Evolutionary conservation across 306 rosid species (phyloP).

Genomic region (Rosa multiflora): DNA sequence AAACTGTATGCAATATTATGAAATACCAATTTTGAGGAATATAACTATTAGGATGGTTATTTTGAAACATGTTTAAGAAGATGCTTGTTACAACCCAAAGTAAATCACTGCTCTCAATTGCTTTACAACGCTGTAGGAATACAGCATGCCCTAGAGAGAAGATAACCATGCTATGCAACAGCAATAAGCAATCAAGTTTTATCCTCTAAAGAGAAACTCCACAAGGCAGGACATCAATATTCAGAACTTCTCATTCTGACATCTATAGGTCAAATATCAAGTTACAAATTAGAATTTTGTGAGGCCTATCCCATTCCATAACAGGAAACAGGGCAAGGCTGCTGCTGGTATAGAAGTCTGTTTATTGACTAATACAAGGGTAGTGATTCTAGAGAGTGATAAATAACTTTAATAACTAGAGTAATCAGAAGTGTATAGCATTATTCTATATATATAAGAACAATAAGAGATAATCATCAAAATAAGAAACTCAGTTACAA

Average conservation of each 20-base stretch:
- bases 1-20: not conserved
- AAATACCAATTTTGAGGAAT: not conserved
- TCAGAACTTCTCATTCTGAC: not conserved
- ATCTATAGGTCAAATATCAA: not conserved
- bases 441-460: conserved; percentile 2
- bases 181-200: not conserved
- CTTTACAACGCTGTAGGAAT: not conserved
- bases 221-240: not conserved
- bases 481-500: not conserved
- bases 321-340: no score
- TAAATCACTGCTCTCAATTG: not conserved
- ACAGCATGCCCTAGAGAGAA: not conserved
- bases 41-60: not conserved
- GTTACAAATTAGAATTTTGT: no score
- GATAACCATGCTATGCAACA: not conserved
- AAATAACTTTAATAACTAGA: not conserved
- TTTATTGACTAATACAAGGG: not conserved
- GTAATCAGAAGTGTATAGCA: not conserved
- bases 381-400: not conserved
- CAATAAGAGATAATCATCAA: not conserved
- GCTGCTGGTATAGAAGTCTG: not conserved
- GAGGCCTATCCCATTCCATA: no score
- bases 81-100: not conserved
- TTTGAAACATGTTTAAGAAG: not conserved
- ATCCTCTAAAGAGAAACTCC: not conserved